Percentiles rank a stretch among this genome's conserved stretches.
Evolutionary conservation across 2,329 filamentous ascomycete genomes (phyloP).

Genomic region (Hirsutella minnesotensis): DNA sequence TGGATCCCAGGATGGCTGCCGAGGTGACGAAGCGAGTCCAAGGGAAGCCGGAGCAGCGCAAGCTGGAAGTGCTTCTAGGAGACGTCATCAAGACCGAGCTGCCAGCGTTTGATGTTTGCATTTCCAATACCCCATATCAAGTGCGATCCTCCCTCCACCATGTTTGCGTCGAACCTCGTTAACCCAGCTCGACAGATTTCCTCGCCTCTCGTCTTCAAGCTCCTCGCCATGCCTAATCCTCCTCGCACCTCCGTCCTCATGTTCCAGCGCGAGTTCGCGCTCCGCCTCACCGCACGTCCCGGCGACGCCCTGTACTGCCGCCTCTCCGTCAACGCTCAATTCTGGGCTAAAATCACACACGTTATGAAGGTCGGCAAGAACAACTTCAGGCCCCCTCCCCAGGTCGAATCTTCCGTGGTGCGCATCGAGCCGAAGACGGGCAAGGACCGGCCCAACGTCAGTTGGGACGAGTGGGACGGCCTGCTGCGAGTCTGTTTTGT

Average conservation of each 20-base stretch:
- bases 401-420: constrained; percentile 86
- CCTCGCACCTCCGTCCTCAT: constrained; percentile 82
- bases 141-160: constrained; percentile 18
- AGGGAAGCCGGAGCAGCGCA: constrained; percentile 71
- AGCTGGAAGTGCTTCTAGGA: constrained; percentile 77
- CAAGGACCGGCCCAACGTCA: constrained; percentile 65
- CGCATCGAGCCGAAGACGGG: constrained; percentile 80
- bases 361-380: constrained; percentile 93
- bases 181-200: constrained; percentile 51
- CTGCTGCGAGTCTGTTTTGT: constrained; percentile 60
- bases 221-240: constrained; percentile 69
- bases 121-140: constrained; percentile 56
- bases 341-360: constrained; percentile 56
- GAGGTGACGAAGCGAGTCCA: constrained; percentile 92
- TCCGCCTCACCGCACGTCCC: constrained; percentile 77
- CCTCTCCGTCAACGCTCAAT: constrained; percentile 87
- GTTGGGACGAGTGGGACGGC: constrained; percentile 92
- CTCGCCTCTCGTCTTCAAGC: constrained; percentile 80
- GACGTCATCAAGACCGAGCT: constrained; percentile 79
- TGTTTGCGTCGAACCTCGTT: neutral
- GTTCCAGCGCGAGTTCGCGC: constrained; percentile 92
- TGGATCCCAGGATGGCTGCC: constrained; percentile 93
- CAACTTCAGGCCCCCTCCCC: constrained; percentile 91
- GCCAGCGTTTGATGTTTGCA: constrained; percentile 69
- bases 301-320: constrained; percentile 83